A percentile compares a stretch with the other conserved stretches of the same genome.
phyloP scores from a whole-genome alignment of 192 early-diverging fungal genomes.

The Funneliformis geosporum region DNA sequence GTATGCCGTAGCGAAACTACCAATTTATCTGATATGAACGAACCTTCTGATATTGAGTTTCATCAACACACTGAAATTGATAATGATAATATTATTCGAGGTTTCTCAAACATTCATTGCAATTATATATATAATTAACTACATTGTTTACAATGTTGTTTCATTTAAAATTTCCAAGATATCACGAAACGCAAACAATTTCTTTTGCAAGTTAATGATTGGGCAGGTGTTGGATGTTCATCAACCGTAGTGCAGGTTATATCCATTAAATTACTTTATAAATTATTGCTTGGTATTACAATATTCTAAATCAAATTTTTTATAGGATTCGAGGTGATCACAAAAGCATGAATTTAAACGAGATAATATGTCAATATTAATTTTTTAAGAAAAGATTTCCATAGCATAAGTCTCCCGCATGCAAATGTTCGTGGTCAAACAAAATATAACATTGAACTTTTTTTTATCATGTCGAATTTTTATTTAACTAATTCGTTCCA shows the following conservation, averaged over 20 bases:
- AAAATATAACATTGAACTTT: too few relatives aligned
- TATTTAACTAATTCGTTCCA: too few relatives aligned
- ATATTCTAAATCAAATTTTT: background rate
- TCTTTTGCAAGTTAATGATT: conserved; percentile 16
- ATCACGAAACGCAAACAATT: conserved; percentile 17
- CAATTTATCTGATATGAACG: background rate
- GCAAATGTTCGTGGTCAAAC: too few relatives aligned
- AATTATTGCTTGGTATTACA: background rate
- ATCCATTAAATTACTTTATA: background rate
- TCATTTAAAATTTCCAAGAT: background rate
- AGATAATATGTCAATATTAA: too few relatives aligned
- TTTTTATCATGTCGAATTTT: too few relatives aligned
- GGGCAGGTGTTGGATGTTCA: conserved; percentile 4
- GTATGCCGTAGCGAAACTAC: background rate
- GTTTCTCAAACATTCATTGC: background rate
- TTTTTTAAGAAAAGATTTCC: too few relatives aligned
- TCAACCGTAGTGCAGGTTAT: background rate
- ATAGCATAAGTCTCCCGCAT: too few relatives aligned
- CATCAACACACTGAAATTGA: background rate
- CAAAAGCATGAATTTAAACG: too few relatives aligned
- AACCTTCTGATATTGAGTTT: background rate
- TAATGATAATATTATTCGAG: background rate
- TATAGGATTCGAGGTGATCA: too few relatives aligned
- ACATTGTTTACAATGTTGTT: background rate
- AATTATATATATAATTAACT: background rate